Evolutionary conservation across 768 basidiomycete genomes (phyloP), one percentile per base, ranked within the genome.

Genomic region (Psilocybe cyanescens): DNA sequence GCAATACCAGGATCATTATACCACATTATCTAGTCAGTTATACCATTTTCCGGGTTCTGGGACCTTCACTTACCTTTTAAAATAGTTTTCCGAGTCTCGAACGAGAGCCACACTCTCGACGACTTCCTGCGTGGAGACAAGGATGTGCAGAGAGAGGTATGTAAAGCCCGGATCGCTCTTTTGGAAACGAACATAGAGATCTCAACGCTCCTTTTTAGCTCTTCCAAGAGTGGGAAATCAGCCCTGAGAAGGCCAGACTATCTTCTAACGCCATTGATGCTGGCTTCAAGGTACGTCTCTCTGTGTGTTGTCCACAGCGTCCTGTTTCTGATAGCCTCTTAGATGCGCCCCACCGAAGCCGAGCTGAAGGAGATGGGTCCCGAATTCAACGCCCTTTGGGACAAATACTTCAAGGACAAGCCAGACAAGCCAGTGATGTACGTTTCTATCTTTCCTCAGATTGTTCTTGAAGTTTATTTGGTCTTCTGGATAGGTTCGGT

Each of bases 351-450:
- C 1, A 86, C 86, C 1, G 84, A 84, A 69, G 84, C 79, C 65
- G 89, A 90, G 70, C 76, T 89, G 61, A 89, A 88, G 71, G 86
- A 89, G 72, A 89, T 89, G 87, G 88, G 88, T n/a, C 88, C 87
- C 14, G 88, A 90, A 67, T 90, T 89, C 75, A 87, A 87, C 67
- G 77, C 79, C 63, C 81, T 89, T 51, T 89, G 84, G 85, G 74
- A 90, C 70, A 80, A 41, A 30, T 90, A 91, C 76, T 90, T 91
- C 83, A 88, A 86, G 79, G 86, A 90, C 78, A 90, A 89, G 78
- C 88, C 88, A 57, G 88, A 89, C 79, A 90, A 90, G 78, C 89
- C 88, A 3, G 86, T 89, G 60, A 89, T 89, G 87, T 84, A 71
- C 57, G 78, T 71, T 19, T 45, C 33, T 53, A 12, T 41, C 33